Conservation (phyloP, 2,329 filamentous ascomycete genomes). For the Talaromyces sp. region DNA sequence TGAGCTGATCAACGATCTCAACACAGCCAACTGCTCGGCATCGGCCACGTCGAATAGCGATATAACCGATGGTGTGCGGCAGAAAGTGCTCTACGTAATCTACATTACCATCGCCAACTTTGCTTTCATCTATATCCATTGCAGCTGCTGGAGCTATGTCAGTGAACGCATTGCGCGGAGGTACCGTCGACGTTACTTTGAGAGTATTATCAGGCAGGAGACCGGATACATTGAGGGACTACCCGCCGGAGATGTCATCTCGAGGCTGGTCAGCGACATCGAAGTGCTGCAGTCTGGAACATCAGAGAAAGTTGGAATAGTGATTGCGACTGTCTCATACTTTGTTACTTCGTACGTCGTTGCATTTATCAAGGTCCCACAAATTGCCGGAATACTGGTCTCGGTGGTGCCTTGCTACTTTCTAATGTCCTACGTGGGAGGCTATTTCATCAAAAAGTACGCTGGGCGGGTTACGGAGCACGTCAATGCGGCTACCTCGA, state of each 20-base stretch:
- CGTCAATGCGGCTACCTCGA: constrained; percentile 52
- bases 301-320: constrained; percentile 66
- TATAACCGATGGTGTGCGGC: neutral
- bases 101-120: constrained; percentile 63
- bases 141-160: constrained; percentile 60
- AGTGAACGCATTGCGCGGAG: constrained; percentile 61
- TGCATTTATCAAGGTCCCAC: constrained; percentile 61
- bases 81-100: constrained; percentile 57
- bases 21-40: constrained; percentile 20
- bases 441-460: constrained; percentile 42
- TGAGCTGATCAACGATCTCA: constrained; percentile 36
- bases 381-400: constrained; percentile 60
- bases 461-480: constrained; percentile 43
- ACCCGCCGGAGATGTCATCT: constrained; percentile 59
- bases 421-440: constrained; percentile 36
- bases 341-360: constrained; percentile 65
- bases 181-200: constrained; percentile 58
- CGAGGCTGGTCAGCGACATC: constrained; percentile 62
- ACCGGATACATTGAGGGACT: constrained; percentile 61
- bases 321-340: constrained; percentile 59
- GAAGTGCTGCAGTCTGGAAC: constrained; percentile 64
- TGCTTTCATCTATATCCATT: constrained; percentile 59
- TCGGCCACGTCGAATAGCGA: neutral
- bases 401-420: constrained; percentile 50
- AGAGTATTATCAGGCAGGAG: constrained; percentile 57